A percentile compares a stretch with the other conserved stretches of the same genome.
Evolutionary conservation across 1,284 basidiomycete genomes (phyloP).

Genomic region (Butyriboletus appendiculatus): DNA sequence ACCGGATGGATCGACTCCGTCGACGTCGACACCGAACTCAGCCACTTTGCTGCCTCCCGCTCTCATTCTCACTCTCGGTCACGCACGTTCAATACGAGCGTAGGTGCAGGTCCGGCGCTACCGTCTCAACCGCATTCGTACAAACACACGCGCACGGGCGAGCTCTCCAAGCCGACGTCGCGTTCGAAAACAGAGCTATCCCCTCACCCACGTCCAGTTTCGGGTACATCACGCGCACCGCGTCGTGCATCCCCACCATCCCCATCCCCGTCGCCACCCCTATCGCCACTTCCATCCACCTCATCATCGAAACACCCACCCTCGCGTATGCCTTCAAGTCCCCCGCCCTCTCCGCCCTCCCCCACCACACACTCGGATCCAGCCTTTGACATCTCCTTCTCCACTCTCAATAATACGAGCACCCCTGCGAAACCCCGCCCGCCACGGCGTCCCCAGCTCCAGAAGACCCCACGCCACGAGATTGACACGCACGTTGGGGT

Average conservation of each 20-base stretch:
- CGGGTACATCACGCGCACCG: background rate
- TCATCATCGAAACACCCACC: background rate
- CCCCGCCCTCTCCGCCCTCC: conserved; percentile 5
- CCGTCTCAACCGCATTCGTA: background rate
- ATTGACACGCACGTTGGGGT: background rate
- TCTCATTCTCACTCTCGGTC: conserved; percentile 4
- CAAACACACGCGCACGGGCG: background rate
- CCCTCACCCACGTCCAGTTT: background rate
- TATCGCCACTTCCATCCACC: background rate
- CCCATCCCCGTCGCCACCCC: background rate
- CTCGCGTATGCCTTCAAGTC: background rate
- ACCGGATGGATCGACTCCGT: conserved; percentile 54
- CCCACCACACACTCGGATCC: conserved; percentile 11
- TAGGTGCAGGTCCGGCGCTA: background rate
- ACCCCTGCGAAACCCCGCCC: conserved; percentile 29
- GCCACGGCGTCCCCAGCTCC: background rate
- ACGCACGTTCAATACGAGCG: background rate
- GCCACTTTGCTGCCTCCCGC: conserved; percentile 18
- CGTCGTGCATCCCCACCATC: conserved; percentile 1
- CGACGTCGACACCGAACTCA: conserved; percentile 40
- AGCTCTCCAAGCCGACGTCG: background rate
- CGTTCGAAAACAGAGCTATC: background rate
- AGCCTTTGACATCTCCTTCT: conserved; percentile 30
- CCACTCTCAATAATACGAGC: conserved; percentile 25
- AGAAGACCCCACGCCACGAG: background rate